Evolutionary conservation across 176 grass and related monocot species (phyloP).

Genomic region (Tillandsia leiboldiana): DNA sequence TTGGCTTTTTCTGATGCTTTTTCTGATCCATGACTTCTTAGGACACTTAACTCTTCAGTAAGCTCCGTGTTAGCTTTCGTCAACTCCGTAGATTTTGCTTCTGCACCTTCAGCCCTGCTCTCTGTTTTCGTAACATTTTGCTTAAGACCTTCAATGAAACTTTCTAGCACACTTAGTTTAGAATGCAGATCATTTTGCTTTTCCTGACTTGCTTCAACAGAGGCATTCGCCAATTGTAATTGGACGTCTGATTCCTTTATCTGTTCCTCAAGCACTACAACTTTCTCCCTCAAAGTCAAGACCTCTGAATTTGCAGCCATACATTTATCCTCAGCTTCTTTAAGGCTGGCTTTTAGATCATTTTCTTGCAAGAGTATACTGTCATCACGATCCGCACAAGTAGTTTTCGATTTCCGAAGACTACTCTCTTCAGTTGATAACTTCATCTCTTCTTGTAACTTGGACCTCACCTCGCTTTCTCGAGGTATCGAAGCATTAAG

Average conservation of each 20-base stretch:
- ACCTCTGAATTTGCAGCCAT: conserved; percentile 6
- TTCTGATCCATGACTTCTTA: conserved; percentile 42
- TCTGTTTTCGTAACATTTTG: conserved; percentile 49
- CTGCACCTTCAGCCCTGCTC: conserved; percentile 55
- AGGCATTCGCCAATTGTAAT: conserved; percentile 29
- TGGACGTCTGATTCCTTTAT: conserved; percentile 34
- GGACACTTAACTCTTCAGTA: conserved; percentile 32
- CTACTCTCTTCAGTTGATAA: conserved; percentile 22
- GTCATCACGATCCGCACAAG: neutral
- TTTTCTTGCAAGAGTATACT: conserved; percentile 14
- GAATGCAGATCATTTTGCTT: conserved; percentile 32
- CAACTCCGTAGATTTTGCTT: conserved; percentile 49
- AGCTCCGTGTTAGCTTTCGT: conserved; percentile 49
- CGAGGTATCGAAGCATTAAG: conserved; percentile 22
- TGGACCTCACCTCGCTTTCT: conserved; percentile 34
- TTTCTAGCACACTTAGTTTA: conserved; percentile 38
- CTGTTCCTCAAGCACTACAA: conserved; percentile 36
- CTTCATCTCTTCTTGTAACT: conserved; percentile 26
- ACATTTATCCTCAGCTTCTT: conserved; percentile 16
- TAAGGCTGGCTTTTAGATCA: conserved; percentile 4
- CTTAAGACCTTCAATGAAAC: conserved; percentile 44
- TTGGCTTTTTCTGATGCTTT: conserved; percentile 38
- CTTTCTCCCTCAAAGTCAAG: conserved; percentile 23
- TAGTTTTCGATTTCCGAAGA: conserved; percentile 16
- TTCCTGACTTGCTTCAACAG: conserved; percentile 36